Conservation (phyloP, 106 monocot species). For the Dioscorea dumetorum region DNA sequence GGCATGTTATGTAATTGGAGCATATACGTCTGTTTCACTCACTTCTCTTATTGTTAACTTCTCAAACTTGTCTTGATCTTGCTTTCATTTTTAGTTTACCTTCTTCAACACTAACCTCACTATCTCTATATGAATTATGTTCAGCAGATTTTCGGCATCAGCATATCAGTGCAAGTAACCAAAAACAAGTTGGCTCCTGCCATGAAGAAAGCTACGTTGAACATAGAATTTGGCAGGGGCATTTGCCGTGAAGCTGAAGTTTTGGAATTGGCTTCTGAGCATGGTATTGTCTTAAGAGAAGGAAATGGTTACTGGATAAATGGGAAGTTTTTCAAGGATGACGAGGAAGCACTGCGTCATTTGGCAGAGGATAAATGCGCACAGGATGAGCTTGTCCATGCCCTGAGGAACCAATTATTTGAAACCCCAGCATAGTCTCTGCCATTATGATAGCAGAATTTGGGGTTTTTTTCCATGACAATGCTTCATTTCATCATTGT, state of each 20-base stretch:
- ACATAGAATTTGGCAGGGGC: constrained; percentile 69
- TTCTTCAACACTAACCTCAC: no score
- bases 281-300: constrained; percentile 48
- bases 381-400: constrained; percentile 30
- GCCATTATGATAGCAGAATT: no score
- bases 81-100: background rate
- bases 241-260: constrained; percentile 57
- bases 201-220: constrained; percentile 50
- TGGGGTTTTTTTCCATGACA: no score
- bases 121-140: background rate
- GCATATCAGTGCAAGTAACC: constrained; percentile 58
- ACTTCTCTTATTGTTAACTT: background rate
- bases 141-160: constrained; percentile 56
- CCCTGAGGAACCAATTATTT: constrained; percentile 46
- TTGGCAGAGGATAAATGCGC: constrained; percentile 29
- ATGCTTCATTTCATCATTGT: no score
- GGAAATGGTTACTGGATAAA: constrained; percentile 58
- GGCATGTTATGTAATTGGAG: no score
- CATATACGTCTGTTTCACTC: background rate
- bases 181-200: constrained; percentile 81
- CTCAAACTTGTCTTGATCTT: background rate
- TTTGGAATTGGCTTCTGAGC: constrained; percentile 54
- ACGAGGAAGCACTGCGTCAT: constrained; percentile 37
- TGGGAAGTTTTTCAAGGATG: constrained; percentile 29
- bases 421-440: background rate